Conservation (phyloP, 306 rosid species). For the Cicer cuneatum region DNA sequence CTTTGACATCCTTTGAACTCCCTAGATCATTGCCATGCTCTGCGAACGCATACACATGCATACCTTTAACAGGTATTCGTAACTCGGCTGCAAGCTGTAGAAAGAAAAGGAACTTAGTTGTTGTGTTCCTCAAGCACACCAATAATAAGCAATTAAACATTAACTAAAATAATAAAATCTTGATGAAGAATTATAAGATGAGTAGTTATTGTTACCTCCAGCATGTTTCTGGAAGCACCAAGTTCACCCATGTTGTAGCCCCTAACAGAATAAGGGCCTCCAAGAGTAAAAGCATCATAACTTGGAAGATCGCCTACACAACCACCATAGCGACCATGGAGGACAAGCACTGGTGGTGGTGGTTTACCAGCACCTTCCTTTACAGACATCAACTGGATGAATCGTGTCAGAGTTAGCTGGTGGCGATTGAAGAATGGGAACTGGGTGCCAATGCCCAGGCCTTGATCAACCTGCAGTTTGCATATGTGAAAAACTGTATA, state of each 20-base stretch:
- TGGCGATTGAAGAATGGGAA: conserved; percentile 97
- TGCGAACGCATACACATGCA: conserved; percentile 83
- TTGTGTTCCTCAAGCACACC: neutral
- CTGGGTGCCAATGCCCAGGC: conserved; percentile 89
- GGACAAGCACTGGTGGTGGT: conserved; percentile 95
- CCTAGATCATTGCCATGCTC: conserved; percentile 97
- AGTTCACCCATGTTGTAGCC: conserved; percentile 98
- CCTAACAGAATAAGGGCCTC: conserved; percentile 98
- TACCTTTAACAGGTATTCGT: conserved; percentile 80
- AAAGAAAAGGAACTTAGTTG: conserved; percentile 29
- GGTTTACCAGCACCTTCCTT: conserved; percentile 97
- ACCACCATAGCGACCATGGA: conserved; percentile 97
- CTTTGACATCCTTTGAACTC: conserved; percentile 86
- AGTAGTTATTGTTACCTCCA: conserved; percentile 68
- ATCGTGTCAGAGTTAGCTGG: conserved; percentile 86
- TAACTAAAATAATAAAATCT: neutral
- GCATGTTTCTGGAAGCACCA: conserved; percentile 90
- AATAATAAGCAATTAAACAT: neutral
- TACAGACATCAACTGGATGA: conserved; percentile 71
- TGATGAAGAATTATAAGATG: conserved; percentile 26
- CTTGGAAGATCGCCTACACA: conserved; percentile 99
- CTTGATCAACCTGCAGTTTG: conserved; percentile 87
- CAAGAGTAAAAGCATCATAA: conserved; percentile 95
- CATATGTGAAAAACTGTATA: conserved; percentile 28
- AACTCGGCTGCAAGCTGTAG: conserved; percentile 91